Percentiles rank a stretch among this genome's conserved stretches.
Conservation (phyloP, 305 asterid genomes). For the Fraxinus ornus region DNA sequence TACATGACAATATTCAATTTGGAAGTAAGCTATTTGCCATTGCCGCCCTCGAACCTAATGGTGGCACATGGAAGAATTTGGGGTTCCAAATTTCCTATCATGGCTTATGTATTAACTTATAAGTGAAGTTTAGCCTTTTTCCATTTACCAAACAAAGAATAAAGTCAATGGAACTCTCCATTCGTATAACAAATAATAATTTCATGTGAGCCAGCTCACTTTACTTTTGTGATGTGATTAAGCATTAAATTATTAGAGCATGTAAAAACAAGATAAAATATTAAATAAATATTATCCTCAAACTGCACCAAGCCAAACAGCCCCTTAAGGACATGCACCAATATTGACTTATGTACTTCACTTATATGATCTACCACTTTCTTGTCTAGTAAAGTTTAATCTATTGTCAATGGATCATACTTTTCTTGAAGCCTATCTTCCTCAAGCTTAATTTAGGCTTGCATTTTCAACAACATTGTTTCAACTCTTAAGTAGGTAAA, state of each 20-base stretch:
- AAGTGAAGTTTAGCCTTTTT: neutral
- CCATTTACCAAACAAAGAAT: constrained; percentile 19
- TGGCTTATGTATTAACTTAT: neutral
- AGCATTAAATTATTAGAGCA: constrained; percentile 2
- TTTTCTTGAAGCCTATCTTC: too few species aligned
- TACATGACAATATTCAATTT: neutral
- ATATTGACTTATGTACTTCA: too few species aligned
- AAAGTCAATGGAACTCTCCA: constrained; percentile 22
- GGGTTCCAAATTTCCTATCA: neutral
- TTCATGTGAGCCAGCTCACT: constrained; percentile 28
- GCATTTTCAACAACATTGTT: too few species aligned
- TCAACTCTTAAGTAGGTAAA: too few species aligned
- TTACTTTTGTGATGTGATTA: neutral
- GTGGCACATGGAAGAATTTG: neutral
- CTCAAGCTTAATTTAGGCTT: too few species aligned
- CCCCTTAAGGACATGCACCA: neutral
- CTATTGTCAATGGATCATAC: neutral
- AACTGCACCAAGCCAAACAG: neutral
- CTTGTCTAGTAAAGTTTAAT: too few species aligned
- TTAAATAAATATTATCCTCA: neutral
- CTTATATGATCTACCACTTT: too few species aligned
- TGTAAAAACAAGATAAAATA: neutral
- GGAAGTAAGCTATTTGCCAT: too few species aligned
- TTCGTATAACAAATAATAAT: neutral
- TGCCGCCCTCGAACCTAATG: too few species aligned